These are phyloP conservation scores for Conticribra weissflogii DNA, from an alignment of 108 stramenopile genomes.

Conservation along the genomic window DNA sequence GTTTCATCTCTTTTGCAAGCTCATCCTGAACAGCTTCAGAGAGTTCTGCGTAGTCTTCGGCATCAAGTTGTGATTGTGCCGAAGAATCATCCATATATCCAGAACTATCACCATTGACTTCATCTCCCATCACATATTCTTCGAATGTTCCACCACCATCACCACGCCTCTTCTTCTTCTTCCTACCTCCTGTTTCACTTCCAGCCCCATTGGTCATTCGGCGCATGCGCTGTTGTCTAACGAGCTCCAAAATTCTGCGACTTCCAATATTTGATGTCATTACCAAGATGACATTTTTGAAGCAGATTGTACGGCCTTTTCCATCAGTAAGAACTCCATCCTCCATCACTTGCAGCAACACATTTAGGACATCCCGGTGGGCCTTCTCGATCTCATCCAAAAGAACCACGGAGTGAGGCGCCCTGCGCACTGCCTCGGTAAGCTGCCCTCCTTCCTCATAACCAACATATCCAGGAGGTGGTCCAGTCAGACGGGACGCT, in stretches of 20 bases:
- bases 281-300: constrained; percentile 94
- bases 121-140: constrained; percentile 36
- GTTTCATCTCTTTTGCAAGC: constrained; percentile 88
- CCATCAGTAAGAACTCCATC: constrained; percentile 98
- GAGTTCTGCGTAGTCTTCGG: constrained; percentile 66
- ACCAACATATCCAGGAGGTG: constrained; percentile 94
- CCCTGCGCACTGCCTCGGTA: constrained; percentile 92
- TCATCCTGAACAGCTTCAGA: constrained; percentile 90
- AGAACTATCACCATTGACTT: constrained; percentile 4
- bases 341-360: constrained; percentile 95
- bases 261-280: constrained; percentile 97
- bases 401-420: constrained; percentile 81
- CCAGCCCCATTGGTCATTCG: constrained; percentile 14
- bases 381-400: constrained; percentile 98
- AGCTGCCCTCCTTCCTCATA: constrained; percentile 97
- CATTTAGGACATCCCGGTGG: constrained; percentile 94
- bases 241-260: constrained; percentile 77
- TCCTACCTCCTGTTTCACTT: constrained; percentile 8
- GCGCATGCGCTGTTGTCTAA: constrained; percentile 29
- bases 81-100: constrained; percentile 8
- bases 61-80: constrained; percentile 20
- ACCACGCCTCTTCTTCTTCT: constrained; percentile 39
- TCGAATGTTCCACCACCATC: constrained; percentile 38
- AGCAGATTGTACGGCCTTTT: constrained; percentile 95
- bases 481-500: constrained; percentile 89